Conservation (phyloP, 768 basidiomycete genomes). For the Rossbeevera mucosa region DNA sequence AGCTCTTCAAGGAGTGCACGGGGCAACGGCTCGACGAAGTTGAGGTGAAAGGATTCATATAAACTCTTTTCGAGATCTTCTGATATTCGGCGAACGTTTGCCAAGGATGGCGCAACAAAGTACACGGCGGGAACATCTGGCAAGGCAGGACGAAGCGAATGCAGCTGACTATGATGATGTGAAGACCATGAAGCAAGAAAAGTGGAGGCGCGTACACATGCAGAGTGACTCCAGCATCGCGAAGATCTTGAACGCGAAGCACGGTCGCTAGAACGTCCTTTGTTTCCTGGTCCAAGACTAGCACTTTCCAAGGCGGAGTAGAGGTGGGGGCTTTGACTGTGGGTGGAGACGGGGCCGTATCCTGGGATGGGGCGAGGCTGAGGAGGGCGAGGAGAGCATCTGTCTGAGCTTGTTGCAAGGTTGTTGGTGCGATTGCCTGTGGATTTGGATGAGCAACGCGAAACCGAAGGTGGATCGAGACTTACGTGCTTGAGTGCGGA, state of each 20-base stretch:
- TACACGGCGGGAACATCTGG: constrained; percentile 97
- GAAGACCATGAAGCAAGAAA: constrained; percentile 2
- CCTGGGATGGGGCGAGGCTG: constrained; percentile 59
- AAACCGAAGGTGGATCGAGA: background rate
- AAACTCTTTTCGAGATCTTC: constrained; percentile 86
- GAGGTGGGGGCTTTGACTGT: constrained; percentile 48
- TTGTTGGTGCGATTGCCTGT: constrained; percentile 43
- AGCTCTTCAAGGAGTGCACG: constrained; percentile 90
- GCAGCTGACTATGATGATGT: constrained; percentile 65
- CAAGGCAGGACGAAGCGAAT: constrained; percentile 81
- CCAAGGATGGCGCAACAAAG: constrained; percentile 86
- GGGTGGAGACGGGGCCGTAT: constrained; percentile 38
- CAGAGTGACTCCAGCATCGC: constrained; percentile 94
- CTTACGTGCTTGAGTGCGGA: constrained; percentile 42
- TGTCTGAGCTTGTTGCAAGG: constrained; percentile 87
- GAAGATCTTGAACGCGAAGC: constrained; percentile 90
- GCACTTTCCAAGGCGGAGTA: constrained; percentile 86
- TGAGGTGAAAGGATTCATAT: constrained; percentile 91
- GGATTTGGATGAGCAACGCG: constrained; percentile 28
- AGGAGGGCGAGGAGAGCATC: constrained; percentile 79
- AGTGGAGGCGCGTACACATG: constrained; percentile 72
- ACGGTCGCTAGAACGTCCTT: constrained; percentile 96
- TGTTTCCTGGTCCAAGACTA: constrained; percentile 91
- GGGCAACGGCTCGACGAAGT: constrained; percentile 90
- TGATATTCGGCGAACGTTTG: constrained; percentile 85